These are phyloP conservation scores for Colletotrichum tofieldiae DNA, from an alignment of 2,329 filamentous ascomycete genomes.

Conservation along the genomic window DNA sequence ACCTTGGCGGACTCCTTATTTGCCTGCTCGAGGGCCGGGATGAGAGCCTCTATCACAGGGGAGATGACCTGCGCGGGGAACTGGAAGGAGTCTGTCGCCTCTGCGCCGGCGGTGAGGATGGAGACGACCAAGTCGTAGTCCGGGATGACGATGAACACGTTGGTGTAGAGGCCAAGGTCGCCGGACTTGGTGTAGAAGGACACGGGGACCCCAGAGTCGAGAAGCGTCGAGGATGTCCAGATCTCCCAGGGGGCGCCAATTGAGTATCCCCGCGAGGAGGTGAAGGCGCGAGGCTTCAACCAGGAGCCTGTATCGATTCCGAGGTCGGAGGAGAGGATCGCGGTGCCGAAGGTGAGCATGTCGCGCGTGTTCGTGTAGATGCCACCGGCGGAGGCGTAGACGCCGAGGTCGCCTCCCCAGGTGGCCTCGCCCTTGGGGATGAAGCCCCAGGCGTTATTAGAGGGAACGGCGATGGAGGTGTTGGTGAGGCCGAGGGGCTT, in stretches of 20 bases:
- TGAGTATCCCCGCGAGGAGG: slow-evolving; percentile 55
- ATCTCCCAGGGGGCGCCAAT: slow-evolving; percentile 57
- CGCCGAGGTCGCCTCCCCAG: slow-evolving; percentile 55
- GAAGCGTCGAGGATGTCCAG: slow-evolving; percentile 50
- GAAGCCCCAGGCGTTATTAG: slow-evolving; percentile 50
- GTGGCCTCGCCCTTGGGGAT: slow-evolving; percentile 54
- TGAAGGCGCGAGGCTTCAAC: slow-evolving; percentile 62
- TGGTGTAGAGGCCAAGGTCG: slow-evolving; percentile 52
- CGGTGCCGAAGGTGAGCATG: slow-evolving; percentile 57
- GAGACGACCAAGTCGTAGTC: slow-evolving; percentile 55
- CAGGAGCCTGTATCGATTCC: slow-evolving; percentile 60
- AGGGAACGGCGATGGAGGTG: slow-evolving; percentile 56
- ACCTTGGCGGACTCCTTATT: slow-evolving; percentile 55
- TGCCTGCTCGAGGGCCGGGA: slow-evolving; percentile 62
- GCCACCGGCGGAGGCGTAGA: slow-evolving; percentile 56
- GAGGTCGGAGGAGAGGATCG: slow-evolving; percentile 59
- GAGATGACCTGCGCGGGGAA: slow-evolving; percentile 47
- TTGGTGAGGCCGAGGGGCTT: slow-evolving; percentile 59
- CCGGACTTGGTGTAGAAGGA: slow-evolving; percentile 55
- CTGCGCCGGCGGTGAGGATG: slow-evolving; percentile 55
- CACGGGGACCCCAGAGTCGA: slow-evolving; percentile 49
- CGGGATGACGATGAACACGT: slow-evolving; percentile 54
- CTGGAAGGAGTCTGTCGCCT: slow-evolving; percentile 45
- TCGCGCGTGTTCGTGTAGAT: slow-evolving; percentile 61
- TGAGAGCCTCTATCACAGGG: slow-evolving; percentile 51